phyloP scores from a whole-genome alignment of 2,329 filamentous ascomycete species.

The Fusarium denticulatum region DNA sequence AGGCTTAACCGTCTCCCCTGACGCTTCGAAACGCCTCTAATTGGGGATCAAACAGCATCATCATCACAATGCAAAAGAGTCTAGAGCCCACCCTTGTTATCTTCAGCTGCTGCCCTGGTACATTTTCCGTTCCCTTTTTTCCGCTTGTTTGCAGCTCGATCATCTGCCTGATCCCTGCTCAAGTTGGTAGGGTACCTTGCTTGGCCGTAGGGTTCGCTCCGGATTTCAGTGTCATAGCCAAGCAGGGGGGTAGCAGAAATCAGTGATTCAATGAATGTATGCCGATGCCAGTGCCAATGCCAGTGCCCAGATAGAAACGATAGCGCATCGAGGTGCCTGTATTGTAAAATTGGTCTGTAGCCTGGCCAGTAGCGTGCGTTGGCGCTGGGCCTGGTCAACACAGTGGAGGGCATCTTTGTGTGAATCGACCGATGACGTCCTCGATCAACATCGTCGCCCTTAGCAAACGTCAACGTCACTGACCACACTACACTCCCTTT shows the following conservation, averaged over 20 bases:
- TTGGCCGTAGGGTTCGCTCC: slow-evolving; percentile 32
- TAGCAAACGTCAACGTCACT: slow-evolving; percentile 53
- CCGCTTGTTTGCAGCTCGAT: slow-evolving; percentile 6
- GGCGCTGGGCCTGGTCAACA: slow-evolving; percentile 19
- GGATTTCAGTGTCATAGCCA: slow-evolving; percentile 14
- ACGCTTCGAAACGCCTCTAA: slow-evolving; percentile 12
- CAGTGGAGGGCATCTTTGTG: slow-evolving; percentile 1
- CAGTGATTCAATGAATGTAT: slow-evolving; percentile 25
- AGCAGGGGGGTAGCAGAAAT: slow-evolving; percentile 6
- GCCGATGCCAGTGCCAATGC: neutral
- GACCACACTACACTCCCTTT: slow-evolving; percentile 18
- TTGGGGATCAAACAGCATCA: slow-evolving; percentile 16
- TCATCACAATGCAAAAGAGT: neutral
- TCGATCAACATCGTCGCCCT: slow-evolving; percentile 42
- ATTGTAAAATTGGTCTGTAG: neutral
- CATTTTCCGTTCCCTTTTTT: slow-evolving; percentile 2
- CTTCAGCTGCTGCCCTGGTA: slow-evolving; percentile 24
- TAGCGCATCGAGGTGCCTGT: slow-evolving; percentile 7
- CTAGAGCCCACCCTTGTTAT: slow-evolving; percentile 5
- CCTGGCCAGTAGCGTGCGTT: slow-evolving; percentile 8
- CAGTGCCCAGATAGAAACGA: slow-evolving; percentile 7
- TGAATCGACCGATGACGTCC: slow-evolving; percentile 48
- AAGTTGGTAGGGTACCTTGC: slow-evolving; percentile 9
- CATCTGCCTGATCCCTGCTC: slow-evolving; percentile 28
- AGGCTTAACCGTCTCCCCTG: slow-evolving; percentile 17